These are phyloP conservation scores for Aspergillus caelatus DNA, from an alignment of 2,329 filamentous ascomycete genomes.

Conservation along the genomic window DNA sequence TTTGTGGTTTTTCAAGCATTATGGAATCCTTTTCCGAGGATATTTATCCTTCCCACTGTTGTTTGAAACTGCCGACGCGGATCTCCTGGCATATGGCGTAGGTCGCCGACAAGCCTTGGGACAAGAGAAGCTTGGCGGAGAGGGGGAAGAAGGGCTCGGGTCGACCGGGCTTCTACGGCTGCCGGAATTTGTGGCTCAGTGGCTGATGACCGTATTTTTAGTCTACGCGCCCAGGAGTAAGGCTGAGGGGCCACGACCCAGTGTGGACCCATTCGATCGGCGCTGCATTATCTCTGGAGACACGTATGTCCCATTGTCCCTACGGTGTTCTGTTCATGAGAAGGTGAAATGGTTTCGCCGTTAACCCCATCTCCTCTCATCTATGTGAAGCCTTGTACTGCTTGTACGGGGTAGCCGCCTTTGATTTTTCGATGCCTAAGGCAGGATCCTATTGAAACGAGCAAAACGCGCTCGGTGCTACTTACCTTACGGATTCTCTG, in stretches of 20 bases:
- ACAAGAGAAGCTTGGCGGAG: slow-evolving; percentile 28
- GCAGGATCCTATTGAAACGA: background rate
- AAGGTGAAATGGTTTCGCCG: no score
- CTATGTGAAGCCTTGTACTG: background rate
- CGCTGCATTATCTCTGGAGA: slow-evolving; percentile 1
- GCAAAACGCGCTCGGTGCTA: background rate
- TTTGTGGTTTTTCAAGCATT: background rate
- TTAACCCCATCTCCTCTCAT: background rate
- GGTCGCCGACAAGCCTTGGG: slow-evolving; percentile 29
- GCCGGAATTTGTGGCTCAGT: background rate
- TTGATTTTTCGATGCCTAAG: background rate
- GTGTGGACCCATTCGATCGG: background rate
- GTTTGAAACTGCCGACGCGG: background rate
- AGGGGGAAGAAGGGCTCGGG: slow-evolving; percentile 1
- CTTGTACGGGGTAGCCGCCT: background rate
- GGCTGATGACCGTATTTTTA: slow-evolving; percentile 8
- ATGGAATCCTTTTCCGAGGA: background rate
- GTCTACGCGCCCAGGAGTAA: slow-evolving; percentile 6
- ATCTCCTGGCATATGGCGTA: slow-evolving; percentile 18
- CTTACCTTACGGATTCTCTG: background rate
- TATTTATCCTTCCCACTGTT: background rate
- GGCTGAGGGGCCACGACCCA: slow-evolving; percentile 3
- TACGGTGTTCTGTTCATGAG: background rate
- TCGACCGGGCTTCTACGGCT: slow-evolving; percentile 3
- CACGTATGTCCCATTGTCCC: background rate